phyloP scores from a whole-genome alignment of 1,284 basidiomycete genomes.

The Ceratobasidium sp. region DNA sequence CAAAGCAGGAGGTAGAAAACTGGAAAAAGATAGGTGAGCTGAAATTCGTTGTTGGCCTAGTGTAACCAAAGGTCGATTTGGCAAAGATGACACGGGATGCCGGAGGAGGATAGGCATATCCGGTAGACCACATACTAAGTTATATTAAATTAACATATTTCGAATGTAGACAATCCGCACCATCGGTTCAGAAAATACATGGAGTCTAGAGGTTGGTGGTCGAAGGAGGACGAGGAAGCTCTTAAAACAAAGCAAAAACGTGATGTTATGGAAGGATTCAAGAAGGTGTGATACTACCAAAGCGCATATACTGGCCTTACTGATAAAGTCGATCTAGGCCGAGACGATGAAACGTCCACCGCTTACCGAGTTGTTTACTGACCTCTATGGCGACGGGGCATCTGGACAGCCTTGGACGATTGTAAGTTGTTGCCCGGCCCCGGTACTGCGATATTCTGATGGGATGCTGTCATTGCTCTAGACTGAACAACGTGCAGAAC shows the following conservation, averaged over 20 bases:
- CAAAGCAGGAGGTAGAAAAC: slow-evolving; percentile 87
- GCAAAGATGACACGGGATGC: no score
- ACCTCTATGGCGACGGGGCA: slow-evolving; percentile 83
- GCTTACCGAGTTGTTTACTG: slow-evolving; percentile 85
- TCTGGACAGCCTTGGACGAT: slow-evolving; percentile 75
- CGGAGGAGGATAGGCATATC: no score
- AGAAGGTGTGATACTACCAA: slow-evolving; percentile 58
- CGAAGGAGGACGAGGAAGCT: slow-evolving; percentile 77
- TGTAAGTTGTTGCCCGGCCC: slow-evolving; percentile 64
- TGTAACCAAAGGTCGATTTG: not conserved
- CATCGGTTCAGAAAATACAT: slow-evolving; percentile 86
- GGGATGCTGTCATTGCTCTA: slow-evolving; percentile 55
- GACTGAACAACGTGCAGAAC: slow-evolving; percentile 87
- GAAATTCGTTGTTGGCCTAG: not conserved
- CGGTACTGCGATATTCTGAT: slow-evolving; percentile 9
- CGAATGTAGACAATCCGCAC: slow-evolving; percentile 81
- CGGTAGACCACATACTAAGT: no score
- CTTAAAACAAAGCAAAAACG: slow-evolving; percentile 77
- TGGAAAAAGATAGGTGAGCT: slow-evolving; percentile 74
- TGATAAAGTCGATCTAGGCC: slow-evolving; percentile 59
- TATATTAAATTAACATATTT: not conserved
- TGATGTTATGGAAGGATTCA: slow-evolving; percentile 83
- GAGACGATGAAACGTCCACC: slow-evolving; percentile 79
- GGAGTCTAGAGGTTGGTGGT: slow-evolving; percentile 90
- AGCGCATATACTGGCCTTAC: not conserved